Percentiles rank a stretch among this genome's conserved stretches.
These are phyloP conservation scores for Amauroascus niger DNA, from an alignment of 2,329 filamentous ascomycete genomes.

Conservation along the genomic window DNA sequence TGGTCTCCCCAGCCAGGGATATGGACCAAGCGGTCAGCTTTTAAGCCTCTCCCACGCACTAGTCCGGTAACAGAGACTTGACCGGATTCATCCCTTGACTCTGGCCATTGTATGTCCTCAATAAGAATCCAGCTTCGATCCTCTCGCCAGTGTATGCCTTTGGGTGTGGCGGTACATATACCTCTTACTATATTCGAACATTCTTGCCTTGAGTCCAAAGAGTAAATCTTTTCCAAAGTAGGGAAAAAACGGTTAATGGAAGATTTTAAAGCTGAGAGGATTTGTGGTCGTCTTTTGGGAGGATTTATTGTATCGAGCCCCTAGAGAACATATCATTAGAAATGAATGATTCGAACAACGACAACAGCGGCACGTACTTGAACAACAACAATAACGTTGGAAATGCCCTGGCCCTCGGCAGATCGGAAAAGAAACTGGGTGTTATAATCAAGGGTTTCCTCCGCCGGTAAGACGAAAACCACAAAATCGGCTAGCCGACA, in stretches of 20 bases:
- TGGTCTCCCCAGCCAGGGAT: conserved; percentile 91
- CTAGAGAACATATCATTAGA: conserved; percentile 19
- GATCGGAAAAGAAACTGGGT: conserved; percentile 78
- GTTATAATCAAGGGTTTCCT: conserved; percentile 62
- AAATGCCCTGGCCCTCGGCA: conserved; percentile 88
- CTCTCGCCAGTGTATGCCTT: conserved; percentile 91
- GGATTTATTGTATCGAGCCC: conserved; percentile 68
- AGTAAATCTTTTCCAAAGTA: conserved; percentile 81
- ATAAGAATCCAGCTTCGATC: conserved; percentile 92
- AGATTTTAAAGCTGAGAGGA: conserved; percentile 74
- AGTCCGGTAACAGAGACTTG: conserved; percentile 71
- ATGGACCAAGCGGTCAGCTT: conserved; percentile 81
- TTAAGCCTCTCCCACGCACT: conserved; percentile 74
- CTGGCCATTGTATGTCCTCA: conserved; percentile 67
- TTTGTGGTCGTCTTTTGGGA: conserved; percentile 64
- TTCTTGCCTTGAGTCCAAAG: conserved; percentile 78
- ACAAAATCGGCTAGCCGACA: conserved; percentile 87
- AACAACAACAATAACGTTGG: conserved; percentile 78
- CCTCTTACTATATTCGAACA: conserved; percentile 84
- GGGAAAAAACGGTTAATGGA: conserved; percentile 95
- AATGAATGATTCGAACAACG: not conserved
- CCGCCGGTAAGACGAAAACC: conserved; percentile 70
- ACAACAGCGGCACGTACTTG: conserved; percentile 38
- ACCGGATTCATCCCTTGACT: conserved; percentile 40
- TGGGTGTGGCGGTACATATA: conserved; percentile 82